Base-by-base conservation (phyloP, 441 rosid species). In the Kokia cookei region DNA sequence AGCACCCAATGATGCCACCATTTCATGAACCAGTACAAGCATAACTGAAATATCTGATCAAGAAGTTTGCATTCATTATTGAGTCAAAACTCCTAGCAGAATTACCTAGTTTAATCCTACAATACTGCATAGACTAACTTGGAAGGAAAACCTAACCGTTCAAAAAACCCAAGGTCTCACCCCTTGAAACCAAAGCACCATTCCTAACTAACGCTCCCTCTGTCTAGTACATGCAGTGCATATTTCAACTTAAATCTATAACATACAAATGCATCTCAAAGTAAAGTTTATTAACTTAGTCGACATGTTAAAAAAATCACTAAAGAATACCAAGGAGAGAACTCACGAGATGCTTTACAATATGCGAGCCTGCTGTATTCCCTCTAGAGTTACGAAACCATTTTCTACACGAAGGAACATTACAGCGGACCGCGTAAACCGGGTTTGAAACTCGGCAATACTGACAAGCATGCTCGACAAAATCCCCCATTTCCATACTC, bases 311-410 rank as follows among this genome's bases (percentile, higher is more conserved):
- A n/a, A 3, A 9, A 17, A 53, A 17, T 42, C 45, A 42, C 45
- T 2, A 53, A 53, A 3, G 19, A 53, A 55, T 24, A 26, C 45
- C 67, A 50, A 19, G 0, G 45, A 26, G 15, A 63, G 57, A 65
- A 87, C 98, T 88, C 58, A 90, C 99, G 90, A 93, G 83, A 76
- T 93, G 99, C 83, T 96, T 93, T 65, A 93, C 98, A 12, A 96
- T 96, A 84, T 96, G 99, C 35, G 97, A 96, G 63, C 97, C 98
- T 0, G 97, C 93, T 22, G 99, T 96, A 79, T 96, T 96, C 66
- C 98, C 99, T 77, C 98, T 87, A 5, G 99, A 96, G 84, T 96
- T 96, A 75, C 98, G 91, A 77, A 96, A 96, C 99, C 99, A 96
- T 84, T 96, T 93, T 70, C 99, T 84, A 77, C 99, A 96, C 0